Evolutionary conservation across 108 stramenopile genomes (phyloP), one percentile per base, ranked within the genome.

Genomic region (Cyclotella baltica): DNA sequence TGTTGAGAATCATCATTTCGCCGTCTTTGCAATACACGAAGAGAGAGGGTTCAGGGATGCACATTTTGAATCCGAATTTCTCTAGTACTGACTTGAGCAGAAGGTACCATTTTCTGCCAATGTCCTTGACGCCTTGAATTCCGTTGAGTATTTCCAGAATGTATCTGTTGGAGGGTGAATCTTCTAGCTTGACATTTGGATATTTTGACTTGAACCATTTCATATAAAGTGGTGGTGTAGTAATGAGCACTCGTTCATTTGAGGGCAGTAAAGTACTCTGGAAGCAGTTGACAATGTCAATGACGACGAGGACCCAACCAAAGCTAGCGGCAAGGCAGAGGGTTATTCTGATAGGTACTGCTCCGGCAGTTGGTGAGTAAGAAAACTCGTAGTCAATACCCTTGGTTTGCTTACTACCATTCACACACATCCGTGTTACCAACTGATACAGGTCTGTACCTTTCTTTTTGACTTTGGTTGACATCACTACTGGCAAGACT

Each of bases 251-350:
- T 8, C 62, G 62, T 37, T 63, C 27, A 29, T 63, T 27, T 23
- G 5, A 13, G 5, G 31, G 34, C 23, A 63, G 8, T 8, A 63
- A 27, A 16, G 62, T 63, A 27, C 27, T 63, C 29, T 63, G 62
- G 62, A 63, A 63, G 62, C 62, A 63, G 28, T 63, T 63, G 13
- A 63, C 62, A 8, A 63, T 27, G 29, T 63, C 62, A 29, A 63
- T 23, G 27, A 63, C 29, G 62, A 6, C 62, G 5, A 63, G 22
- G 13, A 19, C 19, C 22, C 11, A 19, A 29, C 62, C 6, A 5
- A 8, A 29, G 22, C 23, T 27, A 16, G 62, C 62, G 8, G 62
- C 13, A n/a, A 36, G 27, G 18, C 19, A 19, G 5, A 63, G 6
- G 5, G 62, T 29, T 5, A 63, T 63, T 34, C 62, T 10, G 29